Conservation (phyloP, 2,329 filamentous ascomycete genomes). For the Botryotinia globosa region DNA sequence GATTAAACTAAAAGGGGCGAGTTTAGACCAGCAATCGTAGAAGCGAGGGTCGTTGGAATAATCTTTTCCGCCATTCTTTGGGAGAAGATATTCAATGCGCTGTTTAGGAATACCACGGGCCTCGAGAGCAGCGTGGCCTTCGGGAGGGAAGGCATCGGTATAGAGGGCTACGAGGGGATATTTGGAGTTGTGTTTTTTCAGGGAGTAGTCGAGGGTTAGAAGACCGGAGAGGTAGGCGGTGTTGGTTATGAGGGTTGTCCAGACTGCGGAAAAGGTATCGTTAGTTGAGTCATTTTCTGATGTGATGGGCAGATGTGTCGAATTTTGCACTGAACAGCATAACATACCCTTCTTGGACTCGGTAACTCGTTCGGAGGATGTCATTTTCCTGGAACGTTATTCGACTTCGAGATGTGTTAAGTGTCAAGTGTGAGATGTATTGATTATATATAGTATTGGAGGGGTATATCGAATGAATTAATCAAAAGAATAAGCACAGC, state of each 20-base stretch:
- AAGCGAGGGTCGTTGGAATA: conserved; percentile 79
- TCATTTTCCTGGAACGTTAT: conserved; percentile 17
- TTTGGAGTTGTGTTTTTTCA: conserved; percentile 60
- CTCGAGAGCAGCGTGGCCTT: conserved; percentile 67
- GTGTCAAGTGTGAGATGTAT: background rate
- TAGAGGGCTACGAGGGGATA: conserved; percentile 83
- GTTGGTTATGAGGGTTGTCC: conserved; percentile 86
- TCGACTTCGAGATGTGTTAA: background rate
- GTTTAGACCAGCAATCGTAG: conserved; percentile 87
- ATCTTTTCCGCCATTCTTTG: conserved; percentile 57
- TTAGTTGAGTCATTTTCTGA: conserved; percentile 17
- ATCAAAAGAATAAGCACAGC: background rate
- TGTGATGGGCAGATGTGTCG: background rate
- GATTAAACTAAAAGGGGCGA: conserved; percentile 71
- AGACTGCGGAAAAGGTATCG: conserved; percentile 57
- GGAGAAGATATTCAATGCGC: conserved; percentile 70
- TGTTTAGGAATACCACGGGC: conserved; percentile 67
- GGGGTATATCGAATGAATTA: background rate
- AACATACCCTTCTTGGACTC: conserved; percentile 35
- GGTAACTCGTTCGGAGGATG: conserved; percentile 29
- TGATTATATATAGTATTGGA: background rate
- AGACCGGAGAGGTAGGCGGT: conserved; percentile 77
- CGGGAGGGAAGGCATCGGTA: conserved; percentile 69
- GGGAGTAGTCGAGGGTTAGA: conserved; percentile 74
- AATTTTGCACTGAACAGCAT: background rate